Evolutionary conservation across 2,329 filamentous ascomycete genomes (phyloP), one percentile per base, ranked within the genome.

Genomic region (Hymenoscyphus albidus): DNA sequence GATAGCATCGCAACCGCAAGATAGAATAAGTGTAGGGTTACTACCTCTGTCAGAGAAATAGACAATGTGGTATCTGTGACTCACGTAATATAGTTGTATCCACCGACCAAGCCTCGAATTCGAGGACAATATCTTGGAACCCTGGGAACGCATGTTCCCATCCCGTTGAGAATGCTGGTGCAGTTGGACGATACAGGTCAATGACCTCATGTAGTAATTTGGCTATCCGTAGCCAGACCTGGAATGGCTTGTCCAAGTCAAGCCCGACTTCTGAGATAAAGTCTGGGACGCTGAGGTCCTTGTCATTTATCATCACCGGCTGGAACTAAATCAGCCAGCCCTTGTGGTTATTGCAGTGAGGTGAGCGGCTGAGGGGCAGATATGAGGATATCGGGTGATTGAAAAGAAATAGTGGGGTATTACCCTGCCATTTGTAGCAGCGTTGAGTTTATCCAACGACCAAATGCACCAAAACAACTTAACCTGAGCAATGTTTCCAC

Each of bases 401-500:
- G 35, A 35, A 35, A 35, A 5, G 35, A 35, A 35, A 35, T 6
- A 35, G 5, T 35, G 35, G 9, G 1, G 9, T 35, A 35, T 35
- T 35, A 35, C 35, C 35, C 60, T 62, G 10, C 60, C 60, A 57
- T 62, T 56, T 6, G 56, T 57, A 40, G 60, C 51, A n/a, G 60
- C 60, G 42, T 62, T 62, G 35, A 62, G 35, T 18, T 57, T 62
- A 38, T 62, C 60, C 48, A 62, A 31, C 14, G 48, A 39, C 60
- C 60, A 62, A 16, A 62, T 40, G n/a, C 51, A 62, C 60, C 60
- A 62, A 35, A 62, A 62, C 14, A 62, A 32, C 38, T 57, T 62
- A 16, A 42, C 27, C 14, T 35, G 14, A 5, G 60, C 57, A 16
- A 22, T 31, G 22, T 55, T 18, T n/a, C 32, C 18, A 7, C n/a